Percentiles rank a stretch among this genome's conserved stretches.
Evolutionary conservation across 139 green algal species (phyloP).

Genomic region (Desmodesmus armatus): DNA sequence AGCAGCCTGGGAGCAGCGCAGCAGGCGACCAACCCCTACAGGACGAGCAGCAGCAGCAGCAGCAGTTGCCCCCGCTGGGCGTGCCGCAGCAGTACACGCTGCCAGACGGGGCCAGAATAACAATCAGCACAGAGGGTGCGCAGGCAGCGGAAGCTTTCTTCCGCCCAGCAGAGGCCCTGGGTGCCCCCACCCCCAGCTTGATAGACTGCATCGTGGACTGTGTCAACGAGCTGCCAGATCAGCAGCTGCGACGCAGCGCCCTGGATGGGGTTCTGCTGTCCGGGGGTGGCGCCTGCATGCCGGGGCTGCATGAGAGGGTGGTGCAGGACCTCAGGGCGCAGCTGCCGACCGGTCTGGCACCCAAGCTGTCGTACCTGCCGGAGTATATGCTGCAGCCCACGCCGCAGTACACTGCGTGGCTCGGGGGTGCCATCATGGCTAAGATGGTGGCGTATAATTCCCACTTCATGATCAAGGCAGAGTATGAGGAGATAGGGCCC

Average conservation of each 20-base stretch:
- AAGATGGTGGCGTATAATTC: slow-evolving; percentile 81
- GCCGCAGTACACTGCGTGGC: slow-evolving; percentile 72
- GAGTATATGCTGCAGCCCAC: slow-evolving; percentile 51
- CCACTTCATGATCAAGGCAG: slow-evolving; percentile 81
- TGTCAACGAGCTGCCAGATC: slow-evolving; percentile 48
- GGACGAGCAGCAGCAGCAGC: slow-evolving; percentile 19
- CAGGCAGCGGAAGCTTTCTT: slow-evolving; percentile 70
- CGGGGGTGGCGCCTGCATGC: slow-evolving; percentile 61
- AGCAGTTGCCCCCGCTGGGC: neutral
- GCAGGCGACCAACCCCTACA: neutral
- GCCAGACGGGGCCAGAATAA: slow-evolving; percentile 70
- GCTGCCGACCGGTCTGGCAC: slow-evolving; percentile 18
- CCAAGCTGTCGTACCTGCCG: slow-evolving; percentile 16
- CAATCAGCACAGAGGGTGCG: slow-evolving; percentile 28
- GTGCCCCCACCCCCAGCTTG: neutral
- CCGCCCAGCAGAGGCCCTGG: slow-evolving; percentile 23
- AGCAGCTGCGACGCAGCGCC: slow-evolving; percentile 46
- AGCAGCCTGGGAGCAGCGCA: neutral
- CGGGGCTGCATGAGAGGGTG: slow-evolving; percentile 24
- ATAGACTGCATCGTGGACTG: slow-evolving; percentile 27
- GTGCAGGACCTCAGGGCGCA: neutral
- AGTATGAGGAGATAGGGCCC: slow-evolving; percentile 40
- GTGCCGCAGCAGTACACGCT: slow-evolving; percentile 52
- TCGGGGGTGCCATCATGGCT: slow-evolving; percentile 90
- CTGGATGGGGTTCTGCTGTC: slow-evolving; percentile 70